Conservation (phyloP, 192 early-diverging fungal species). For the Irineochytrium annulatum region DNA sequence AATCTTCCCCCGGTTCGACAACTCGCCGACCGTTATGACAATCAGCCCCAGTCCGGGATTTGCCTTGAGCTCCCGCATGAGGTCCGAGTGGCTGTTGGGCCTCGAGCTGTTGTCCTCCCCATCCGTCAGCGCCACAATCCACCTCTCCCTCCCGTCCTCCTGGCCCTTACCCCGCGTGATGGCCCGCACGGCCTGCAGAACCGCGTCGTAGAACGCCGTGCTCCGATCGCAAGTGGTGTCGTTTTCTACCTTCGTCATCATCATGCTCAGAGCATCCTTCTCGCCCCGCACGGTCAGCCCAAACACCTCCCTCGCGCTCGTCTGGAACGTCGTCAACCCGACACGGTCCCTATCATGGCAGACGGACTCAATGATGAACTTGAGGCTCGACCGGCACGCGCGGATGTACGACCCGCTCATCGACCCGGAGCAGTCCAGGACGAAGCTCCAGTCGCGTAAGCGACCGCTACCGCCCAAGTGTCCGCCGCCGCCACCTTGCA, state of each 20-base stretch:
- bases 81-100: not conserved
- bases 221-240: constrained; percentile 10
- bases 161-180: too few relatives aligned
- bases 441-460: constrained; percentile 6
- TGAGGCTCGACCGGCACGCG: constrained; percentile 11
- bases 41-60: constrained; percentile 11
- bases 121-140: constrained; percentile 21
- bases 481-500: not conserved
- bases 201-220: constrained; percentile 19
- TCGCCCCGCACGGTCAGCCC: not conserved
- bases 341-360: constrained; percentile 5
- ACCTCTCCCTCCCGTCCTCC: constrained; percentile 7
- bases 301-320: not conserved
- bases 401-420: constrained; percentile 18
- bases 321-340: constrained; percentile 14
- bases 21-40: constrained; percentile 17
- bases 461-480: not conserved
- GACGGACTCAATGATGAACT: constrained; percentile 6
- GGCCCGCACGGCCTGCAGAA: not conserved
- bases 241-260: not conserved
- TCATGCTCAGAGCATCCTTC: not conserved
- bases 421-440: constrained; percentile 18
- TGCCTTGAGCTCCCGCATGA: not conserved
- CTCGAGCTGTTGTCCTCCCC: constrained; percentile 5
- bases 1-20: constrained; percentile 5